These are phyloP conservation scores for Trifolium fragiferum DNA, from an alignment of 306 rosid genomes.

Conservation along the genomic window DNA sequence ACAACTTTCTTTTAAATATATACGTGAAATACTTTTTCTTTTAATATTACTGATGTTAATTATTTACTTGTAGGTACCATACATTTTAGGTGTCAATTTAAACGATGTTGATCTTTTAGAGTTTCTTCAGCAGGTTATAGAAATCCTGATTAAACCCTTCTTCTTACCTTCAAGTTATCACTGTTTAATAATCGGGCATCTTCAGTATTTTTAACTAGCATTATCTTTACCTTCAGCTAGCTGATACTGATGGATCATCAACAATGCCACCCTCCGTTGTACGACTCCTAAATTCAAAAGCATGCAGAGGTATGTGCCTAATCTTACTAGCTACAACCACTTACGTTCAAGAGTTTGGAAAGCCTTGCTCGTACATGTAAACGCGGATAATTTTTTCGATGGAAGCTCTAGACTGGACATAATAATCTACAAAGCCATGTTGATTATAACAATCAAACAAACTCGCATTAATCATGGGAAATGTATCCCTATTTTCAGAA, in stretches of 20 bases:
- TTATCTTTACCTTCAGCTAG: constrained; percentile 59
- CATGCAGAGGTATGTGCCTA: constrained; percentile 80
- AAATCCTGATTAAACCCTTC: constrained; percentile 24
- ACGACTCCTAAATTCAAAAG: constrained; percentile 83
- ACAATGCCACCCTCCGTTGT: constrained; percentile 83
- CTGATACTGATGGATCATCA: constrained; percentile 95
- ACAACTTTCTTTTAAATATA: constrained; percentile 27
- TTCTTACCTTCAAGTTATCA: constrained; percentile 30
- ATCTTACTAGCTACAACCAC: constrained; percentile 11
- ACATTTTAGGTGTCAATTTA: constrained; percentile 84
- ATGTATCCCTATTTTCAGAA: background rate
- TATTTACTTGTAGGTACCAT: constrained; percentile 74
- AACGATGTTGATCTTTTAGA: constrained; percentile 85
- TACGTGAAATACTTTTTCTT: constrained; percentile 9
- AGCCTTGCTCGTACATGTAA: constrained; percentile 23
- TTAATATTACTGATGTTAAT: constrained; percentile 34
- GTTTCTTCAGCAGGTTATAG: constrained; percentile 92
- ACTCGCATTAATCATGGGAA: background rate
- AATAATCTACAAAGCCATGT: constrained; percentile 1
- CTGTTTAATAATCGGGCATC: constrained; percentile 18
- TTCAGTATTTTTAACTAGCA: constrained; percentile 11
- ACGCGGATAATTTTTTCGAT: constrained; percentile 21
- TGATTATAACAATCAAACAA: background rate
- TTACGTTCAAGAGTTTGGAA: constrained; percentile 13
- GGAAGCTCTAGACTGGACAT: constrained; percentile 6